Evolutionary conservation across 2,329 filamentous ascomycete genomes (phyloP).

Genomic region (Fusarium nanum): DNA sequence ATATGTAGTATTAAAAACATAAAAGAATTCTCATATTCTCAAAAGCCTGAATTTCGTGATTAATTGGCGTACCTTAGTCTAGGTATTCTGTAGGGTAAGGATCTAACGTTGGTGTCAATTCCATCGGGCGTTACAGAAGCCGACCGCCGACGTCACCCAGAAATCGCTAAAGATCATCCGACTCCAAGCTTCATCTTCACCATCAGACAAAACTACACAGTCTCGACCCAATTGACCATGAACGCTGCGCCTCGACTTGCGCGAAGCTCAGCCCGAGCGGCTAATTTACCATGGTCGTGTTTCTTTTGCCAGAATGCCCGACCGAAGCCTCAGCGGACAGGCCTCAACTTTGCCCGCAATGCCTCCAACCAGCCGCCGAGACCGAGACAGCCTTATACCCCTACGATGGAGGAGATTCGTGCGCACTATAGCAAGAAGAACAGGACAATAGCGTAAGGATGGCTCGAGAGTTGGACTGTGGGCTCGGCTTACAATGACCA

Average conservation of each 20-base stretch:
- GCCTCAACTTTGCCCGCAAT: conserved; percentile 47
- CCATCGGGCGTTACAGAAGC: conserved; percentile 35
- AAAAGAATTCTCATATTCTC: background rate
- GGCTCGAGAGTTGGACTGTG: background rate
- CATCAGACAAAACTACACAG: conserved; percentile 11
- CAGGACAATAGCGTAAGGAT: conserved; percentile 62
- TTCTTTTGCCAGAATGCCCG: conserved; percentile 53
- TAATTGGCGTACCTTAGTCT: background rate
- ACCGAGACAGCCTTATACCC: conserved; percentile 44
- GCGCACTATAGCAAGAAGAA: conserved; percentile 76
- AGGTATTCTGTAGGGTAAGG: conserved; percentile 1
- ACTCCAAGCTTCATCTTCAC: conserved; percentile 33
- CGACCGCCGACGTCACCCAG: conserved; percentile 44
- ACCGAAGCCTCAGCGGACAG: conserved; percentile 42
- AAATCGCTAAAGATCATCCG: conserved; percentile 45
- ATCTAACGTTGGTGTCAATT: too few species aligned
- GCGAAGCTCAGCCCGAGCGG: conserved; percentile 47
- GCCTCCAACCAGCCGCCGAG: conserved; percentile 48
- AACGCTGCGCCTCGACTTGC: conserved; percentile 54
- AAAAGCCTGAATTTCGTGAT: background rate
- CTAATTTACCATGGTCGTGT: conserved; percentile 52
- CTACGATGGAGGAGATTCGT: conserved; percentile 71
- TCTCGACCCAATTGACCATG: conserved; percentile 51
- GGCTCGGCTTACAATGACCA: conserved; percentile 49
- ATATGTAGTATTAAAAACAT: background rate